Conservation (phyloP, 352 stramenopile genomes). For the Phytopythium chamaehyphon region DNA sequence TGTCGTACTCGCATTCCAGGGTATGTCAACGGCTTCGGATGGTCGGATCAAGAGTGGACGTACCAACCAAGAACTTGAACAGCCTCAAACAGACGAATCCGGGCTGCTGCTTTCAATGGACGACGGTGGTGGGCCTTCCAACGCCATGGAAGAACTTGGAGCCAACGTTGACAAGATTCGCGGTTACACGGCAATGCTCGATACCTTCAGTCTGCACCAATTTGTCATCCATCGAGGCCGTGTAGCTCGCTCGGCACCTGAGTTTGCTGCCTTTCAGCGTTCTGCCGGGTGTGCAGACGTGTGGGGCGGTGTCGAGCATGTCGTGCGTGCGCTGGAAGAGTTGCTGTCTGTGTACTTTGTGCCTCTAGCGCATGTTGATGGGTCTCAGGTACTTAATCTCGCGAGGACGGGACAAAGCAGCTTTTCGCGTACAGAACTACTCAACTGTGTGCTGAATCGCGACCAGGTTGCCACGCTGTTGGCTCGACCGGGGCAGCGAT, state of each 20-base stretch:
- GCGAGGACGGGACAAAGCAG: slow-evolving; percentile 52
- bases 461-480: slow-evolving; percentile 76
- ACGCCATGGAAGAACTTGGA: slow-evolving; percentile 61
- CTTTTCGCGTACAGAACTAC: slow-evolving; percentile 56
- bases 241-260: slow-evolving; percentile 74
- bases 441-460: slow-evolving; percentile 83
- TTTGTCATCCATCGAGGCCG: slow-evolving; percentile 88
- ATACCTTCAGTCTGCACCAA: slow-evolving; percentile 80
- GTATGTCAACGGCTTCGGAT: not conserved
- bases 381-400: slow-evolving; percentile 67
- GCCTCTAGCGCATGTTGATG: slow-evolving; percentile 83
- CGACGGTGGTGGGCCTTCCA: slow-evolving; percentile 16
- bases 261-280: slow-evolving; percentile 85
- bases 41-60: too few relatives aligned
- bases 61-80: too few relatives aligned
- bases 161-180: slow-evolving; percentile 77
- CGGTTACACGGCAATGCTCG: slow-evolving; percentile 76
- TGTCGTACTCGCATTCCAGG: slow-evolving; percentile 2
- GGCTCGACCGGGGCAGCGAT: slow-evolving; percentile 67
- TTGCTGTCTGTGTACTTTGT: slow-evolving; percentile 83
- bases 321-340: slow-evolving; percentile 65
- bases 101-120: slow-evolving; percentile 14
- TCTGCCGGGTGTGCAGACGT: slow-evolving; percentile 51
- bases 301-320: slow-evolving; percentile 78
- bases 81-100: slow-evolving; percentile 5